A percentile compares a stretch with the other conserved stretches of the same genome.
These are phyloP conservation scores for Trebouxia sp. DNA, from an alignment of 139 green algal genomes.

Conservation along the genomic window DNA sequence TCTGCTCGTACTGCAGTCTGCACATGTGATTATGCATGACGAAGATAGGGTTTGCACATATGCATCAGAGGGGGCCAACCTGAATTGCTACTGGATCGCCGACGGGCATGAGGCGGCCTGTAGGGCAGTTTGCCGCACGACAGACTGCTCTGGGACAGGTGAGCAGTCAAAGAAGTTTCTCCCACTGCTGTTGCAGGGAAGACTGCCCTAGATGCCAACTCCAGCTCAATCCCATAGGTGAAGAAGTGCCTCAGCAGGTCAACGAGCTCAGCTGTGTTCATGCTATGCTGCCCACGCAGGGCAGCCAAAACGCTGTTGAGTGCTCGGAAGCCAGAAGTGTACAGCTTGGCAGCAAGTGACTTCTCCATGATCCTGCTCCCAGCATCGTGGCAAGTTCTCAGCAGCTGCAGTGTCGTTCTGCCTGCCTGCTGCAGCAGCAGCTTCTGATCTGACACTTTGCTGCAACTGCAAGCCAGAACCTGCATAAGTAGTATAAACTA, in stretches of 20 bases:
- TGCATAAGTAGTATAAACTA: neutral
- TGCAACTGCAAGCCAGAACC: neutral
- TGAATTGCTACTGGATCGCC: neutral
- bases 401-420: neutral
- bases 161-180: neutral
- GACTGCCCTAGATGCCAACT: too few relatives aligned
- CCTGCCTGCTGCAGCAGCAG: constrained; percentile 11
- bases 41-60: too few relatives aligned
- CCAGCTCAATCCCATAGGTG: neutral
- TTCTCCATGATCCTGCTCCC: neutral
- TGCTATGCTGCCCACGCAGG: neutral
- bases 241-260: constrained; percentile 9
- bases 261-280: constrained; percentile 11
- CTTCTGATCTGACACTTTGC: neutral
- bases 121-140: neutral
- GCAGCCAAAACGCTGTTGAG: neutral
- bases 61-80: too few relatives aligned
- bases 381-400: neutral
- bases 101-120: neutral
- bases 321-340: neutral
- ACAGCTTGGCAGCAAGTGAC: neutral
- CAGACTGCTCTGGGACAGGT: neutral
- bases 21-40: too few relatives aligned
- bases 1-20: too few relatives aligned
- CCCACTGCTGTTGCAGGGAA: neutral